Conservation (phyloP, 331 rosid species). For the Acacia concinna region DNA sequence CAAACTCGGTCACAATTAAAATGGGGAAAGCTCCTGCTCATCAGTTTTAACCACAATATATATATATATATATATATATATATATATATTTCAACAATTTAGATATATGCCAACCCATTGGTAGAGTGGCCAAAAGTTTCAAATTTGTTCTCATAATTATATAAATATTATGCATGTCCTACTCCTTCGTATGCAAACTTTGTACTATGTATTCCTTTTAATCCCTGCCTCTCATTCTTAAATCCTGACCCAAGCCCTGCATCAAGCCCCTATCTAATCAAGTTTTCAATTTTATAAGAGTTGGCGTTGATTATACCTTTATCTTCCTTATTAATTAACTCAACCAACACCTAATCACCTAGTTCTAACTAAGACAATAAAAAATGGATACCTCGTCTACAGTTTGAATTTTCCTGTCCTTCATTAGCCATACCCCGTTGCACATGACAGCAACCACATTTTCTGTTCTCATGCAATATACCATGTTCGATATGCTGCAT, state of each 20-base stretch:
- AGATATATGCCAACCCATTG: neutral
- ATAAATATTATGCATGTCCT: neutral
- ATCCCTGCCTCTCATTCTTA: neutral
- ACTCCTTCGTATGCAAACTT: neutral
- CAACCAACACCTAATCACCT: neutral
- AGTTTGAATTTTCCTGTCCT: slow-evolving; percentile 66
- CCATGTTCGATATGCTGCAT: slow-evolving; percentile 80
- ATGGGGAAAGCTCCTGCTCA: neutral
- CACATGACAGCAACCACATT: slow-evolving; percentile 78
- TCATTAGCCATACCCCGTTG: slow-evolving; percentile 90
- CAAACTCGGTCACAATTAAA: slow-evolving; percentile 7
- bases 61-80: no score
- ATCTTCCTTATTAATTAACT: neutral
- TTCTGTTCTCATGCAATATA: slow-evolving; percentile 83
- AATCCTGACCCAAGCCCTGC: neutral
- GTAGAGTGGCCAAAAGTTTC: neutral
- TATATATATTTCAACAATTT: neutral
- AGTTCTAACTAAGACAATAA: neutral
- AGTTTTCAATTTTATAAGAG: neutral
- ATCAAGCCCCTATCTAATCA: neutral
- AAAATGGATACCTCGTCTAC: slow-evolving; percentile 63
- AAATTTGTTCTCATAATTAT: neutral
- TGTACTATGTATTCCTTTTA: neutral
- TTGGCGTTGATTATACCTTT: neutral
- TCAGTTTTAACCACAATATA: neutral